Evolutionary conservation across 78 protist genomes (phyloP).

Genomic region (Isochrysis galbana): DNA sequence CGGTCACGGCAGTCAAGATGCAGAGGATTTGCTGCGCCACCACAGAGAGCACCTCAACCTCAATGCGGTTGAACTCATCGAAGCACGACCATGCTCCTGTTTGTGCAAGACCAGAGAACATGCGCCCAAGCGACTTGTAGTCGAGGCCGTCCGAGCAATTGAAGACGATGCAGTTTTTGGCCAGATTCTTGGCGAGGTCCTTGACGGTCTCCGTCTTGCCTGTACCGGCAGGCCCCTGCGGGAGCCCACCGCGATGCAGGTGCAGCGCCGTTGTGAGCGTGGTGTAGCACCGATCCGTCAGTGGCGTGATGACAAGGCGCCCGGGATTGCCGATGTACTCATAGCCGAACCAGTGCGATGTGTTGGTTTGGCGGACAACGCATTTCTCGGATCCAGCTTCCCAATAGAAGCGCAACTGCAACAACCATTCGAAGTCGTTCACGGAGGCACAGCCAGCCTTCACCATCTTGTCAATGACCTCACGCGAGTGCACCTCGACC

Average conservation of each 20-base stretch:
- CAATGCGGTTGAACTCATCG: conserved; percentile 93
- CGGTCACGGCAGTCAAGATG: conserved; percentile 67
- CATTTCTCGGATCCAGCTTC: conserved; percentile 39
- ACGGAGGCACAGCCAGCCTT: neutral
- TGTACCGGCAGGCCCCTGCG: conserved; percentile 94
- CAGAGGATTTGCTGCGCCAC: conserved; percentile 85
- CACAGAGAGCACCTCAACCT: conserved; percentile 84
- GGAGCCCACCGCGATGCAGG: conserved; percentile 87
- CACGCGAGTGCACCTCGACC: conserved; percentile 86
- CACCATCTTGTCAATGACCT: conserved; percentile 70
- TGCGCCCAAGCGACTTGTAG: conserved; percentile 69
- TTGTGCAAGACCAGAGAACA: conserved; percentile 85
- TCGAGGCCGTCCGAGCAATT: conserved; percentile 88
- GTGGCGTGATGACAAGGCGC: conserved; percentile 88
- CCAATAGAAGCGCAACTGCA: conserved; percentile 85
- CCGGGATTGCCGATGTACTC: conserved; percentile 86
- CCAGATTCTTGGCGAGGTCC: conserved; percentile 82
- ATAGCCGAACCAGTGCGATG: conserved; percentile 72
- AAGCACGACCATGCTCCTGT: conserved; percentile 87
- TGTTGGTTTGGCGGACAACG: conserved; percentile 71
- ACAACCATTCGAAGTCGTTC: conserved; percentile 74
- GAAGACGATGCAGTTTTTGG: conserved; percentile 78
- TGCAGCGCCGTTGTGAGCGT: conserved; percentile 80
- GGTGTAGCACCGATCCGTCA: conserved; percentile 75
- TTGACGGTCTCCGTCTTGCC: conserved; percentile 94